These are phyloP conservation scores for Exutisphaerella laricina DNA, from an alignment of 2,329 filamentous ascomycete species.

Conservation along the genomic window DNA sequence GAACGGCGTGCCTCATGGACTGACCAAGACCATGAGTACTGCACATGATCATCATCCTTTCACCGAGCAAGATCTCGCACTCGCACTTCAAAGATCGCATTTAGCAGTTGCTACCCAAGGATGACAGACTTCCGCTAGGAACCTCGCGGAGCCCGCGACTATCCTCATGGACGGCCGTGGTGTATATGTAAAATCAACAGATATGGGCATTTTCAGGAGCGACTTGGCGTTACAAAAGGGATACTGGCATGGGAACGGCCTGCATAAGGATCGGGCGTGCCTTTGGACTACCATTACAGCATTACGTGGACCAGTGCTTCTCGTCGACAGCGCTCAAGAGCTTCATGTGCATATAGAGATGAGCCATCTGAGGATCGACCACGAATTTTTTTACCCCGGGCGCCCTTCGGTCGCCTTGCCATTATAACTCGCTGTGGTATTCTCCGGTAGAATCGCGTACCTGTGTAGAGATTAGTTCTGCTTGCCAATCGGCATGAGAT, in stretches of 20 bases:
- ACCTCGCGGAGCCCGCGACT: too few relatives aligned
- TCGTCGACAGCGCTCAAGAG: too few relatives aligned
- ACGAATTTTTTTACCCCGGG: background rate
- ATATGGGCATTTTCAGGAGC: background rate
- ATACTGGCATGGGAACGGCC: background rate
- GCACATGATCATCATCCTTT: conserved; percentile 38
- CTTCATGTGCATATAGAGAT: background rate
- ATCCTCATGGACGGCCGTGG: background rate
- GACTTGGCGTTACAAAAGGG: background rate
- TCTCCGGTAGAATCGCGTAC: too few relatives aligned
- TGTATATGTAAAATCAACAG: background rate
- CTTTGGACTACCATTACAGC: too few relatives aligned
- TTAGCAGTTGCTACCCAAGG: conserved; percentile 26
- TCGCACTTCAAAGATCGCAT: conserved; percentile 40
- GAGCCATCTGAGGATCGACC: background rate
- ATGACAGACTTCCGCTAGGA: background rate
- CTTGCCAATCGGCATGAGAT: background rate
- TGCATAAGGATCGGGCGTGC: too few relatives aligned
- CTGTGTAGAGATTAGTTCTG: too few relatives aligned
- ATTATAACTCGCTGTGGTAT: too few relatives aligned
- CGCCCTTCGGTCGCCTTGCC: background rate
- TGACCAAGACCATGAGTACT: conserved; percentile 19
- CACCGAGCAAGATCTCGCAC: conserved; percentile 41
- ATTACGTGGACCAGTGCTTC: too few relatives aligned
- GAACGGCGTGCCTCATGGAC: conserved; percentile 16